Conservation (phyloP, 176 grass and related monocot genomes). For the Ananas comosus region DNA sequence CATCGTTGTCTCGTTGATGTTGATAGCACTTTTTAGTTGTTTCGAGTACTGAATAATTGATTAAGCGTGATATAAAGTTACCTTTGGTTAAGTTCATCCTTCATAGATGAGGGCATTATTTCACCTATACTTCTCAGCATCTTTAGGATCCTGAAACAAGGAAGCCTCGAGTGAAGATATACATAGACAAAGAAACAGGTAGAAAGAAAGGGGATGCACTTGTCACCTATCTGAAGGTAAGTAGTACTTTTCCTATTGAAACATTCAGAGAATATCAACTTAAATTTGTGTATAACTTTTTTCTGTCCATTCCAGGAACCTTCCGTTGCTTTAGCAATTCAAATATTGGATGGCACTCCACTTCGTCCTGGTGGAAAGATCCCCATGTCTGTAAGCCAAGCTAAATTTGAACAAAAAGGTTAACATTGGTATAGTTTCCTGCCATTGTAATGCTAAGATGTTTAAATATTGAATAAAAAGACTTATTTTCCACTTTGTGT, state of each 20-base stretch:
- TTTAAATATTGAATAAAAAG: background rate
- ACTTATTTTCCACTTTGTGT: constrained; percentile 18
- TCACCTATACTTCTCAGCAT: constrained; percentile 16
- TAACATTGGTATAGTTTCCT: constrained; percentile 10
- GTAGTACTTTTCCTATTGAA: background rate
- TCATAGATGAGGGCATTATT: background rate
- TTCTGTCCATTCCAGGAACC: constrained; percentile 48
- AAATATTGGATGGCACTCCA: constrained; percentile 77
- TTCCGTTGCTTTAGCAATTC: constrained; percentile 73
- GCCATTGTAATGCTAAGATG: background rate
- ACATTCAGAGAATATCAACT: no score
- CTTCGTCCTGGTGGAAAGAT: constrained; percentile 72
- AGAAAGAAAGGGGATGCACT: constrained; percentile 85
- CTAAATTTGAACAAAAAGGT: constrained; percentile 94
- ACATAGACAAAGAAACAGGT: constrained; percentile 71
- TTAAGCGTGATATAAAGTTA: no score
- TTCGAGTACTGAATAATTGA: no score
- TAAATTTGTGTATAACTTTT: constrained; percentile 1
- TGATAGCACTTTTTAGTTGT: no score
- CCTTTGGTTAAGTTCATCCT: background rate
- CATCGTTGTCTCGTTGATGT: no score
- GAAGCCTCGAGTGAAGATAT: constrained; percentile 86
- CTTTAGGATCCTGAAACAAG: constrained; percentile 77
- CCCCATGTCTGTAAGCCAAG: constrained; percentile 64
- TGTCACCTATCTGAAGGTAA: constrained; percentile 87